These are phyloP conservation scores for Vicia villosa DNA, from an alignment of 306 rosid species.

Conservation along the genomic window DNA sequence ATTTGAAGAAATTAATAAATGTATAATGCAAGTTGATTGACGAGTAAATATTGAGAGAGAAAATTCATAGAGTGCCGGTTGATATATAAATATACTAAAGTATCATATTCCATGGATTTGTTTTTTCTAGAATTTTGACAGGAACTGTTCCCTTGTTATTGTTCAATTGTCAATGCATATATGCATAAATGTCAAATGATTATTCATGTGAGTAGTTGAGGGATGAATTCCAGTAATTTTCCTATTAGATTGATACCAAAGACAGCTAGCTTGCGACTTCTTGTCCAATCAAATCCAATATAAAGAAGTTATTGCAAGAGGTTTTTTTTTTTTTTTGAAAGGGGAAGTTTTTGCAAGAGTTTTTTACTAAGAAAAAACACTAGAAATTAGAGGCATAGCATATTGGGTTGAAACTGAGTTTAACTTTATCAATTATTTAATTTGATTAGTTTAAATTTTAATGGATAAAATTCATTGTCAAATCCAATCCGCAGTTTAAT, in stretches of 20 bases:
- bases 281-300: conserved; percentile 19
- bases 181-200: conserved; percentile 33
- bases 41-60: neutral
- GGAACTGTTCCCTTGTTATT: neutral
- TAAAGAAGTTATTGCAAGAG: neutral
- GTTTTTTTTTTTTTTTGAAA: neutral
- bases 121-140: neutral
- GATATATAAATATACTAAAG: neutral
- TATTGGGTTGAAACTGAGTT: too few species aligned
- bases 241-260: conserved; percentile 21
- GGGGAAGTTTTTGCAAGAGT: too few species aligned
- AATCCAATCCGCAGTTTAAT: too few species aligned
- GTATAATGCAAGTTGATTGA: conserved; percentile 5
- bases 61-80: conserved; percentile 15
- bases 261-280: conserved; percentile 32
- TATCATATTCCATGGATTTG: neutral
- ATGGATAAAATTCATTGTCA: too few species aligned
- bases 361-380: too few species aligned
- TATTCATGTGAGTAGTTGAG: conserved; percentile 35
- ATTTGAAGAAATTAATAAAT: neutral
- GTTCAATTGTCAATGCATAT: conserved; percentile 15
- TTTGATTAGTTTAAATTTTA: too few species aligned
- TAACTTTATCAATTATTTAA: too few species aligned
- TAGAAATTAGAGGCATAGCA: too few species aligned
- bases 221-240: conserved; percentile 9